These are phyloP conservation scores for Botrytis galanthina DNA, from an alignment of 2,329 filamentous ascomycete genomes.

Conservation along the genomic window DNA sequence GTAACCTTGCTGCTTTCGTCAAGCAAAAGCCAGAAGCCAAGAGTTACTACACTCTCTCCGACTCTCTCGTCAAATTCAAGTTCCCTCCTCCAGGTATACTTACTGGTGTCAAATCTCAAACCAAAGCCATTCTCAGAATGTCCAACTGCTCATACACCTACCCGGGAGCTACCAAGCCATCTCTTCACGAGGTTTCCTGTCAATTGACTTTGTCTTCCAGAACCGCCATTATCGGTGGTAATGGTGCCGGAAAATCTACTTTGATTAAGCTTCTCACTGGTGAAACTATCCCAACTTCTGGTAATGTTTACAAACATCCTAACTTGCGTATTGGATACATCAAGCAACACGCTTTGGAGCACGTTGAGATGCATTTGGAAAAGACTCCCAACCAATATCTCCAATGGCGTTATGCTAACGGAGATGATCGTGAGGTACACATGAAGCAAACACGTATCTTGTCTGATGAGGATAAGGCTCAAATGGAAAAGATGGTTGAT, in stretches of 20 bases:
- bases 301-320: conserved; percentile 95
- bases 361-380: conserved; percentile 99
- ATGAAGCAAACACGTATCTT: conserved; percentile 96
- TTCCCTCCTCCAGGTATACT: conserved; percentile 95
- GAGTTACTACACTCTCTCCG: conserved; percentile 95
- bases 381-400: conserved; percentile 99
- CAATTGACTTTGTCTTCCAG: conserved; percentile 85
- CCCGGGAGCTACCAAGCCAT: conserved; percentile 83
- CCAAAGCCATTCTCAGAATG: conserved; percentile 94
- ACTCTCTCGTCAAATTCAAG: conserved; percentile 89
- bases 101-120: conserved; percentile 91
- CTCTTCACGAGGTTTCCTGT: conserved; percentile 83
- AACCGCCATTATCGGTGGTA: conserved; percentile 93
- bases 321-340: conserved; percentile 99
- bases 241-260: conserved; percentile 97
- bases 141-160: conserved; percentile 89
- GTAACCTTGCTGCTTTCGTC: conserved; percentile 82
- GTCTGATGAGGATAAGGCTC: conserved; percentile 77
- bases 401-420: conserved; percentile 97
- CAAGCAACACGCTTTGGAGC: conserved; percentile 97
- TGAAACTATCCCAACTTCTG: conserved; percentile 77
- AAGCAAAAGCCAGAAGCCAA: conserved; percentile 88
- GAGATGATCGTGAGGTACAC: conserved; percentile 93
- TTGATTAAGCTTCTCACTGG: conserved; percentile 97
- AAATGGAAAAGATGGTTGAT: conserved; percentile 90